phyloP scores from a whole-genome alignment of 306 rosid species.

The Trifolium fragiferum region DNA sequence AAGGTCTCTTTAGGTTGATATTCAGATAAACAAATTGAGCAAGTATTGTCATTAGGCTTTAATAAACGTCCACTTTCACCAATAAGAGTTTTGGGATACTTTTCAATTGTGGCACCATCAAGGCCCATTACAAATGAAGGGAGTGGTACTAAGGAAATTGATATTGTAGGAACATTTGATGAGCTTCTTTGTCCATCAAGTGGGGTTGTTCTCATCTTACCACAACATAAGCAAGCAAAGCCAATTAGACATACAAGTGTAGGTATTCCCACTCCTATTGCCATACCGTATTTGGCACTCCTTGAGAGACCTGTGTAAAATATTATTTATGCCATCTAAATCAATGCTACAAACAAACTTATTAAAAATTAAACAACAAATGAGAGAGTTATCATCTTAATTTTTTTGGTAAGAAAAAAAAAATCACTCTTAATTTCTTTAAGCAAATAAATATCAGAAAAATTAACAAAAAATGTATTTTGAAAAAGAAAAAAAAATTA shows the following conservation, averaged over 20 bases:
- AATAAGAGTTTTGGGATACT: constrained; percentile 65
- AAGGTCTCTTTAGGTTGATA: constrained; percentile 70
- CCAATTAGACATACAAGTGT: constrained; percentile 59
- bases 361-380: no score
- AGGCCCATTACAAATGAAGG: constrained; percentile 51
- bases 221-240: constrained; percentile 43
- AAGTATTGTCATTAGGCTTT: constrained; percentile 63
- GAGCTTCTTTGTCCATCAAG: constrained; percentile 8
- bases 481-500: no score
- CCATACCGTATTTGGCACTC: constrained; percentile 61
- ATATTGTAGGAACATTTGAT: constrained; percentile 12
- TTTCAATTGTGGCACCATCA: constrained; percentile 73
- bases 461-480: no score
- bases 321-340: no score
- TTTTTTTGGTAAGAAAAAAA: no score
- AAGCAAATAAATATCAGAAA: no score
- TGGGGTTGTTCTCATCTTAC: constrained; percentile 10
- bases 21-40: constrained; percentile 77
- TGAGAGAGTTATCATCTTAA: no score
- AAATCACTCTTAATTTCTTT: no score
- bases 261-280: constrained; percentile 67
- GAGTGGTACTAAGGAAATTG: constrained; percentile 24
- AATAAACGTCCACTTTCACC: constrained; percentile 78
- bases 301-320: constrained; percentile 57
- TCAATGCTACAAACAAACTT: no score